Evolutionary conservation across 805 yeast genomes (phyloP).

Genomic region (Nakazawaea wickerhamii): DNA sequence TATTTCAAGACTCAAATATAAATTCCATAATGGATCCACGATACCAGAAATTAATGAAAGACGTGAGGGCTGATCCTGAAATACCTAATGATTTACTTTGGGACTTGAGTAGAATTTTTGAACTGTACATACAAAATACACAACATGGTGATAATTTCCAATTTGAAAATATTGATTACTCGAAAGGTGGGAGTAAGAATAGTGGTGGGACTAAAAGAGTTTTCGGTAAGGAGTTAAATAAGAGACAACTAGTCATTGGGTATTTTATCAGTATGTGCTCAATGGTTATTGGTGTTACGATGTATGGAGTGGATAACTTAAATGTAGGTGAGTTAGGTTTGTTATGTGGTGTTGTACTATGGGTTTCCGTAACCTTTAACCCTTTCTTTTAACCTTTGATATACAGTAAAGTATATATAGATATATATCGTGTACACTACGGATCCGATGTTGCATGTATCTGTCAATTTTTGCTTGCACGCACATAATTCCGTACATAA

Average conservation of each 20-base stretch:
- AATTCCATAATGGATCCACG: slow-evolving; percentile 1
- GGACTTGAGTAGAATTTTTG: slow-evolving; percentile 4
- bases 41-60: background rate
- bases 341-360: slow-evolving; percentile 3
- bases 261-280: slow-evolving; percentile 11
- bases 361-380: slow-evolving; percentile 7
- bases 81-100: slow-evolving; percentile 1
- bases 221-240: background rate
- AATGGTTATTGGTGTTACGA: slow-evolving; percentile 1
- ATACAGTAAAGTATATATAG: too few species aligned
- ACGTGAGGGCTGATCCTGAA: background rate
- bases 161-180: slow-evolving; percentile 3
- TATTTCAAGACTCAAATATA: background rate
- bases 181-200: background rate
- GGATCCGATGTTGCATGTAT: too few species aligned
- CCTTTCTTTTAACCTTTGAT: slow-evolving; percentile 4
- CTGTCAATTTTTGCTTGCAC: background rate
- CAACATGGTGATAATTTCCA: slow-evolving; percentile 8
- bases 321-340: background rate
- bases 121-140: slow-evolving; percentile 5
- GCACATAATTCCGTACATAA: background rate
- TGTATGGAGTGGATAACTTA: slow-evolving; percentile 4
- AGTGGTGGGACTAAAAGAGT: background rate
- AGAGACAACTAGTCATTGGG: background rate
- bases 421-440: background rate